Conservation (phyloP, 2,329 filamentous ascomycete genomes). For the Stagonosporopsis rhizophila region DNA sequence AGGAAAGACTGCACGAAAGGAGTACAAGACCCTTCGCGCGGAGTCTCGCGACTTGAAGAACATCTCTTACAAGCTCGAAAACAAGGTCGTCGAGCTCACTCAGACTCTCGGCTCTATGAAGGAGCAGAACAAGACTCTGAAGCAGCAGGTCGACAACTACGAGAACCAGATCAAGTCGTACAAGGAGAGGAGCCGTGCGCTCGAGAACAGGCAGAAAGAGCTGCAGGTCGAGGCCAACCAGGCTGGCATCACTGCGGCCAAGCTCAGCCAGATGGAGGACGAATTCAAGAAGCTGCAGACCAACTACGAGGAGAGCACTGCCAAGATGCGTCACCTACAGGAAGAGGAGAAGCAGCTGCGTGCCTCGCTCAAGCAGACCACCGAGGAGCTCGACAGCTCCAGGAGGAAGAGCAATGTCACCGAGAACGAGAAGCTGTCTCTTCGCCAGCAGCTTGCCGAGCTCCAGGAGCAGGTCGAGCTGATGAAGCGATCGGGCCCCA, state of each 20-base stretch:
- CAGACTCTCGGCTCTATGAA: conserved; percentile 92
- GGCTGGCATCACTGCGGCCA: conserved; percentile 91
- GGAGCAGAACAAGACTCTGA: conserved; percentile 88
- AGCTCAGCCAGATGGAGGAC: conserved; percentile 88
- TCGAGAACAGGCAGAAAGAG: conserved; percentile 91
- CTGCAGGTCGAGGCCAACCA: conserved; percentile 97
- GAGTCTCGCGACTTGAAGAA: conserved; percentile 98
- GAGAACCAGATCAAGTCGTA: conserved; percentile 95
- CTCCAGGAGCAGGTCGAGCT: conserved; percentile 91
- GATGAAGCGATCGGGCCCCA: conserved; percentile 77
- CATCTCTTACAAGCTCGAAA: conserved; percentile 98
- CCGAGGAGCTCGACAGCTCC: conserved; percentile 79
- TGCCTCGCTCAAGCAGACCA: conserved; percentile 81
- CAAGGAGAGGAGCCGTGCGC: conserved; percentile 88
- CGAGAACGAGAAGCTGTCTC: conserved; percentile 83
- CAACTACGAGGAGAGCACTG: conserved; percentile 87
- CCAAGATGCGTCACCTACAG: conserved; percentile 91
- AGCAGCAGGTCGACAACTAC: conserved; percentile 91
- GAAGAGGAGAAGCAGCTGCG: conserved; percentile 89
- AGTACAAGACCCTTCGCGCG: conserved; percentile 90
- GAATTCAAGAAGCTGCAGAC: conserved; percentile 92
- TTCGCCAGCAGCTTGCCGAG: conserved; percentile 87
- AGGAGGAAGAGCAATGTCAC: conserved; percentile 76
- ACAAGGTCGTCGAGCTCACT: conserved; percentile 98
- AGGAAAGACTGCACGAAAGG: conserved; percentile 78